These are phyloP conservation scores for Termitomyces eurrhizus DNA, from an alignment of 768 basidiomycete genomes.

Conservation along the genomic window DNA sequence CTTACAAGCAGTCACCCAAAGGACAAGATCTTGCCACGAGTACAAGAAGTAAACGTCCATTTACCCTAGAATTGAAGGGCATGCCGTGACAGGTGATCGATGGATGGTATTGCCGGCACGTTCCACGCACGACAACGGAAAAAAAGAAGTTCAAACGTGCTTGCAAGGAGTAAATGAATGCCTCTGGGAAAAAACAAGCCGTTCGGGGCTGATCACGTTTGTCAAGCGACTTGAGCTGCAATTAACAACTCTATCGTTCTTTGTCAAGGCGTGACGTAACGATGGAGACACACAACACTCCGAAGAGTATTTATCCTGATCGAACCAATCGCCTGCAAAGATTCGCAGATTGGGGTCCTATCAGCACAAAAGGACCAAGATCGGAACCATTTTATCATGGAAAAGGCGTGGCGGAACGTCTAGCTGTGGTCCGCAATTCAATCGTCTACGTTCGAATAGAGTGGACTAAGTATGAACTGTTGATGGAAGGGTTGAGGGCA, in stretches of 20 bases:
- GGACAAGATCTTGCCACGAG: not conserved
- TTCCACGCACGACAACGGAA: no score
- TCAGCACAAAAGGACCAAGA: not conserved
- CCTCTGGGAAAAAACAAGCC: not conserved
- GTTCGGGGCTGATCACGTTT: not conserved
- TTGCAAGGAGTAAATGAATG: not conserved
- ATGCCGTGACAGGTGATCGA: not conserved
- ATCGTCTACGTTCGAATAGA: slow-evolving; percentile 17
- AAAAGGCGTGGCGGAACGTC: slow-evolving; percentile 13
- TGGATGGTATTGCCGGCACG: not conserved
- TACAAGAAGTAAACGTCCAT: not conserved
- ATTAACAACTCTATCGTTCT: not conserved
- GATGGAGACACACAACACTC: not conserved
- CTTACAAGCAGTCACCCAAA: not conserved
- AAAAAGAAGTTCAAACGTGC: not conserved
- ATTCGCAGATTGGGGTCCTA: slow-evolving; percentile 12
- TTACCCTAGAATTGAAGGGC: no score
- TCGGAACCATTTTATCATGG: slow-evolving; percentile 16
- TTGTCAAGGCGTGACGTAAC: not conserved
- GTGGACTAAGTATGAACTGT: slow-evolving; percentile 15
- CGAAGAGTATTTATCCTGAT: not conserved
- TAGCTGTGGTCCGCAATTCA: slow-evolving; percentile 13
- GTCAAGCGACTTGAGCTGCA: no score
- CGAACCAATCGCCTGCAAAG: slow-evolving; percentile 9
- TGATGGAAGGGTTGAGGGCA: slow-evolving; percentile 17